These are phyloP conservation scores for Imleria badia DNA, from an alignment of 768 basidiomycete genomes.

Conservation along the genomic window DNA sequence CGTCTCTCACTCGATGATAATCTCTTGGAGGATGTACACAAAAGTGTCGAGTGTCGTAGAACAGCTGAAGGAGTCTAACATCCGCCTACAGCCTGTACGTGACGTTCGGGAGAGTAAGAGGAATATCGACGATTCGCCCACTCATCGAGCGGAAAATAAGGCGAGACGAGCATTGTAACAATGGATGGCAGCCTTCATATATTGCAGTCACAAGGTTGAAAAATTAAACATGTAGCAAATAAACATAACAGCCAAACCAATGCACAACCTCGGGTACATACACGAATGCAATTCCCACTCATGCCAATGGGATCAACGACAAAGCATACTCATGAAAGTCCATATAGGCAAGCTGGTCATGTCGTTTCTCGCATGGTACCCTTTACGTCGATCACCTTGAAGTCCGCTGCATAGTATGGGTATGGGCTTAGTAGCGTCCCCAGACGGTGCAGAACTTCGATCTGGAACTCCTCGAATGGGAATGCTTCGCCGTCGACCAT, in stretches of 20 bases:
- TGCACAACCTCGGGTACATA: neutral
- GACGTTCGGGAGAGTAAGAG: too few species aligned
- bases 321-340: neutral
- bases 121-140: too few species aligned
- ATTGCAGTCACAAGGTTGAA: neutral
- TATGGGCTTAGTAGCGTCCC: constrained; percentile 65
- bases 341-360: neutral
- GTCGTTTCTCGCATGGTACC: constrained; percentile 19
- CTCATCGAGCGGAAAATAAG: too few species aligned
- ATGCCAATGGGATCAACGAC: neutral
- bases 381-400: constrained; percentile 32
- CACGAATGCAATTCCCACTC: neutral
- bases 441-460: constrained; percentile 70
- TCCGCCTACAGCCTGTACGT: too few species aligned
- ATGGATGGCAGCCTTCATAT: too few species aligned
- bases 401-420: constrained; percentile 53
- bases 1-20: too few species aligned
- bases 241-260: constrained; percentile 1
- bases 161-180: too few species aligned
- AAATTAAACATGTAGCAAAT: neutral
- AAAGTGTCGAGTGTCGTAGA: too few species aligned
- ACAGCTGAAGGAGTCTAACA: too few species aligned
- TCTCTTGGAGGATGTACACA: too few species aligned
- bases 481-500: constrained; percentile 79
- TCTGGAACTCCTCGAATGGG: constrained; percentile 72